Evolutionary conservation across 73 alveolate species (phyloP).

Genomic region (Uronychia binucleata): DNA sequence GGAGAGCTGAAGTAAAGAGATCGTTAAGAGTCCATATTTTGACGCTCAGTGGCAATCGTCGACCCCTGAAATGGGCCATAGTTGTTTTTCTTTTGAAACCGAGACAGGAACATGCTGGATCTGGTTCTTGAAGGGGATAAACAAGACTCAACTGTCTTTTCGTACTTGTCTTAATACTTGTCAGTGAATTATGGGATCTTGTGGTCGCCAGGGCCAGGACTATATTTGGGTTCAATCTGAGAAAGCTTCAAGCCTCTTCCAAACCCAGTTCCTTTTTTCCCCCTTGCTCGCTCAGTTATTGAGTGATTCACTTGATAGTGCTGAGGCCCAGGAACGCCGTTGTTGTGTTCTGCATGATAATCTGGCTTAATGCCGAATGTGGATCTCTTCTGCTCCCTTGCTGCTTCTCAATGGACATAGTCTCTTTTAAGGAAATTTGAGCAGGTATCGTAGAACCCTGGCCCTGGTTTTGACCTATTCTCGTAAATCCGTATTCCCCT

Average conservation of each 20-base stretch:
- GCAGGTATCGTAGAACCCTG: background rate
- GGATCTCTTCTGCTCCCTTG: background rate
- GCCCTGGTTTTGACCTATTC: background rate
- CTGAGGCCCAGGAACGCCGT: background rate
- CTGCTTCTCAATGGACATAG: background rate
- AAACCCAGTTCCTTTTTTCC: background rate
- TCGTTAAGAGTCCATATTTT: background rate
- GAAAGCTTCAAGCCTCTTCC: background rate
- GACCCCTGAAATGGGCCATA: background rate
- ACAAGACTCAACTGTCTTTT: background rate
- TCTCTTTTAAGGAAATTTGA: background rate
- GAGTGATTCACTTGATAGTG: background rate
- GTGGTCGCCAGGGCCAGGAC: background rate
- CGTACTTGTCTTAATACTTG: background rate
- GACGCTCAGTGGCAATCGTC: background rate
- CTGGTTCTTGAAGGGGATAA: background rate
- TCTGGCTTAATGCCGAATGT: background rate
- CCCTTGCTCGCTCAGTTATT: background rate
- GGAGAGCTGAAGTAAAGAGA: background rate
- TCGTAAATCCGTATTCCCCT: background rate
- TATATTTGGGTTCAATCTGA: background rate
- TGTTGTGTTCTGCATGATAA: background rate
- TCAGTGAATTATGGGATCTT: background rate
- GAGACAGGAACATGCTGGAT: background rate
- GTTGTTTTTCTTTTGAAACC: background rate